phyloP scores from a whole-genome alignment of 2,329 filamentous ascomycete genomes.

The Boeremia exigua region DNA sequence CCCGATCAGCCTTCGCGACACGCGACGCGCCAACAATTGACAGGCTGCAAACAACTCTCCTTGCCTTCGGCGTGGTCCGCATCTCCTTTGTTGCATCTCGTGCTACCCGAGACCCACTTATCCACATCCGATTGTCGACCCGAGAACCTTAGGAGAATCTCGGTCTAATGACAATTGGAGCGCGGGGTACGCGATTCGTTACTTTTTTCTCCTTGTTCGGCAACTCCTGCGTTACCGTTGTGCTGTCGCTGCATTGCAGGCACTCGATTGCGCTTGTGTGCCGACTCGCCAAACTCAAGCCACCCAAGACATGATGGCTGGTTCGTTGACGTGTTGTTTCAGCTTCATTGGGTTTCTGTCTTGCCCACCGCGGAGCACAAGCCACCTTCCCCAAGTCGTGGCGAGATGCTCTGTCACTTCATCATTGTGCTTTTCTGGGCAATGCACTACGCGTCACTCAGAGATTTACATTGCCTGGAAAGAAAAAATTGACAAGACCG shows the following conservation, averaged over 20 bases:
- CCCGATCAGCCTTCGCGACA: slow-evolving; percentile 21
- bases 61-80: slow-evolving; percentile 20
- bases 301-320: slow-evolving; percentile 4
- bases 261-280: slow-evolving; percentile 6
- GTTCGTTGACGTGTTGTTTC: slow-evolving; percentile 8
- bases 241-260: slow-evolving; percentile 1
- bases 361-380: slow-evolving; percentile 1
- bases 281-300: slow-evolving; percentile 9
- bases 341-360: slow-evolving; percentile 5
- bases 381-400: background rate
- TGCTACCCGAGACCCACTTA: slow-evolving; percentile 18
- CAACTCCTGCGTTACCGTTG: slow-evolving; percentile 12
- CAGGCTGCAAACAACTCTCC: slow-evolving; percentile 29
- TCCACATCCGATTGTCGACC: slow-evolving; percentile 9
- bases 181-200: slow-evolving; percentile 10
- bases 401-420: background rate
- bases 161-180: slow-evolving; percentile 11
- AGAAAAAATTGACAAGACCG: background rate
- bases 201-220: slow-evolving; percentile 9
- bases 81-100: slow-evolving; percentile 28
- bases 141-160: slow-evolving; percentile 13
- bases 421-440: background rate
- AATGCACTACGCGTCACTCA: background rate
- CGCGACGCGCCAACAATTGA: slow-evolving; percentile 18
- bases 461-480: background rate